Base-by-base conservation (phyloP, 2,329 filamentous ascomycete species). In the Beauveria sp. region DNA sequence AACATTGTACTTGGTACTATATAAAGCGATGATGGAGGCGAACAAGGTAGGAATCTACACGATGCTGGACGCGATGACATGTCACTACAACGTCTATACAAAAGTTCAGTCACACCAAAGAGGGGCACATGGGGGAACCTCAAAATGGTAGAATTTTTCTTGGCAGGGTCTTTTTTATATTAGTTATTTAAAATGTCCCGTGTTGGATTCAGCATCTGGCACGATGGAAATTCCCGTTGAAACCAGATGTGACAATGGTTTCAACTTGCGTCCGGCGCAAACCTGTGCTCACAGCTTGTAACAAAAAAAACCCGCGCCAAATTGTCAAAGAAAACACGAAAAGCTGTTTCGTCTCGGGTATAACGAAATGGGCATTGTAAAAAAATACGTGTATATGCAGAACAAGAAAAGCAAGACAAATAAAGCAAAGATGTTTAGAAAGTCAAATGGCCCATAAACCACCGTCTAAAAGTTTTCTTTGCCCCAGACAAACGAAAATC, bases 401-500 rank as follows among this genome's bases (percentile, higher is more conserved):
- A 54, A 46, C 20, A 41, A 34, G 22, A 43, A 55, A 30, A 9
- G 22, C 16, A 34, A n/a, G 10, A 37, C 12, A 14, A 18, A 43
- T 2, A 30, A 55, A 5, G 44, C 34, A 16, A 30, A 30, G 8
- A 34, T 34, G 14, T 37, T 28, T 28, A 34, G 5, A 34, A 5
- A 12, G 30, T 34, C 12, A 14, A 34, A 34, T 5, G 30, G 3
- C 30, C 20, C 37, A 34, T 9, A 20, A 30, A 52, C n/a, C 22
- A 12, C 52, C 3, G 6, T 62, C 18, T 83, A 86, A 70, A 87
- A 88, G 71, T 87, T 88, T 75, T 88, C 85, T 71, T 88, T 88
- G 69, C 84, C 84, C 84, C 84, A 88, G 53, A 86, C 83, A 67
- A 84, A 88, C 53, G 80, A 83, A 72, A 87, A 88, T 43, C 84